Conservation (phyloP, 208 protist species). For the Acanthamoeba polyphaga region DNA sequence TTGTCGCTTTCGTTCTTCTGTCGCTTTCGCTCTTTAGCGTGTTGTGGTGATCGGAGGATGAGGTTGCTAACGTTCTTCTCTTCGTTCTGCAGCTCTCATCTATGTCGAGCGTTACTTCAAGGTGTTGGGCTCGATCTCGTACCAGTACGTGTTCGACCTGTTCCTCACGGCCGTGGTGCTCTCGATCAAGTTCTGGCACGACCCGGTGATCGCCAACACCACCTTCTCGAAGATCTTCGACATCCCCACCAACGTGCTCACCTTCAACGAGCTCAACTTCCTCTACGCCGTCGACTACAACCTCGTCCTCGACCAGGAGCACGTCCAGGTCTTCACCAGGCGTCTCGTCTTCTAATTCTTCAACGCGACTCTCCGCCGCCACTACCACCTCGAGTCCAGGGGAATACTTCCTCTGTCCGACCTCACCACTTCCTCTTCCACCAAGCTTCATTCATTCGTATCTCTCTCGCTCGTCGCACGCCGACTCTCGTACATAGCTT, state of each 20-base stretch:
- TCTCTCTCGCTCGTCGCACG: no score
- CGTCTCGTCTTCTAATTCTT: conserved; percentile 35
- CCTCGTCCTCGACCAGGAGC: conserved; percentile 67
- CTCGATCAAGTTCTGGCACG: conserved; percentile 75
- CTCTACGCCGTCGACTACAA: conserved; percentile 74
- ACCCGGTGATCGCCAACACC: conserved; percentile 72
- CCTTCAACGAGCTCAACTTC: conserved; percentile 76
- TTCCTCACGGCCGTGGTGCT: conserved; percentile 72
- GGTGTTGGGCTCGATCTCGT: conserved; percentile 43
- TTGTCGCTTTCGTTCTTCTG: no score
- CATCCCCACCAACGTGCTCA: conserved; percentile 73
- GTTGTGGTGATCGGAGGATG: no score
- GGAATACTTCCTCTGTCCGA: conserved; percentile 45
- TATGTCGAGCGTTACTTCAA: conserved; percentile 70
- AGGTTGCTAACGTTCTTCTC: neutral
- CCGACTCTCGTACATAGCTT: neutral
- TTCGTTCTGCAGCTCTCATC: conserved; percentile 41
- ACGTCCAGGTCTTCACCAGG: conserved; percentile 62
- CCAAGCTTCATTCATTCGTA: neutral
- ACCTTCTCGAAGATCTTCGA: conserved; percentile 75
- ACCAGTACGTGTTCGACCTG: conserved; percentile 73
- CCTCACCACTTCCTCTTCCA: neutral
- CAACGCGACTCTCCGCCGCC: neutral
- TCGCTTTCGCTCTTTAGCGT: neutral
- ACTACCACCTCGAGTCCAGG: neutral